A percentile compares a stretch with the other conserved stretches of the same genome.
phyloP scores from a whole-genome alignment of 306 rosid genomes.

The Rosa lucieae region DNA sequence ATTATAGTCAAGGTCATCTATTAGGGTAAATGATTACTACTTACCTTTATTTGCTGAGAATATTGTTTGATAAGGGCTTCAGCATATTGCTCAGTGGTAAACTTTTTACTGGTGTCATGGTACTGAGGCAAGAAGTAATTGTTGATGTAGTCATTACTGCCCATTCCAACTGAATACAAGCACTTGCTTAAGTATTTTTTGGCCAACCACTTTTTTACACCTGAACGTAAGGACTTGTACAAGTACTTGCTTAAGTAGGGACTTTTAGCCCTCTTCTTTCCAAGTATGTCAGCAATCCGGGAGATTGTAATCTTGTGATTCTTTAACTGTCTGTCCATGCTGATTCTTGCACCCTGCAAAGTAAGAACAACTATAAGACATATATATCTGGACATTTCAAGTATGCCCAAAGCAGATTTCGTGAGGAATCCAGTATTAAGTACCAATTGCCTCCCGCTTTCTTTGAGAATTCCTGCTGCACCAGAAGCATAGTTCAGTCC shows the following conservation, averaged over 20 bases:
- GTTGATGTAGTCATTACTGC: conserved; percentile 29
- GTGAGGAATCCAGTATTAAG: not conserved
- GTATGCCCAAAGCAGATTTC: not conserved
- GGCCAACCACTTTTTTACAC: conserved; percentile 5
- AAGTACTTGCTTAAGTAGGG: conserved; percentile 12
- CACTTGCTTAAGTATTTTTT: conserved; percentile 35
- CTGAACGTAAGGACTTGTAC: conserved; percentile 19
- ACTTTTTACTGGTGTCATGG: not conserved
- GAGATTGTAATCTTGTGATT: conserved; percentile 37
- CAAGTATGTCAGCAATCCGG: conserved; percentile 16
- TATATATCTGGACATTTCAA: not conserved
- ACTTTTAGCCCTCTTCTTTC: not conserved
- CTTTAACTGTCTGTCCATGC: conserved; percentile 36
- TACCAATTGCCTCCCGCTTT: conserved; percentile 38
- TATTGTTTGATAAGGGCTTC: conserved; percentile 3
- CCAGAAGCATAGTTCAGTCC: conserved; percentile 86
- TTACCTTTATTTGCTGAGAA: conserved; percentile 3
- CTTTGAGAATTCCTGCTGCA: conserved; percentile 45
- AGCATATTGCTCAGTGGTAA: conserved; percentile 10
- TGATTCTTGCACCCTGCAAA: conserved; percentile 40
- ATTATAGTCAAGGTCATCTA: not conserved
- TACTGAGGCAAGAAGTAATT: conserved; percentile 25
- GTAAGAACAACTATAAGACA: not conserved
- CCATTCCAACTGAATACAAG: conserved; percentile 39
- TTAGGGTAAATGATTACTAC: not conserved